phyloP scores from a whole-genome alignment of 495 filamentous ascomycete genomes.

The Lasiosphaeria hispida region DNA sequence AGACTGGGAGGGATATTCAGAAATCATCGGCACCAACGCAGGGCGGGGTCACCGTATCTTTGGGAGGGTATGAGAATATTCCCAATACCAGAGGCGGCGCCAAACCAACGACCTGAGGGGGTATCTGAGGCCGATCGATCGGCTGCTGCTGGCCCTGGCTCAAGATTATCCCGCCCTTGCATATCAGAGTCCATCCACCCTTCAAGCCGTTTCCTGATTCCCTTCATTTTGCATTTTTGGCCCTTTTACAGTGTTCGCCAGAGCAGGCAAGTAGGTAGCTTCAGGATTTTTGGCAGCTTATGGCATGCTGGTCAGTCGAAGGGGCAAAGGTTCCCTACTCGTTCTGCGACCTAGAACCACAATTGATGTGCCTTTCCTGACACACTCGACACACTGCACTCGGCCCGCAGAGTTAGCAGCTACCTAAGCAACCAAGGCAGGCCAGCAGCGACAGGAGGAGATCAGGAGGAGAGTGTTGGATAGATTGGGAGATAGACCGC shows the following conservation, averaged over 20 bases:
- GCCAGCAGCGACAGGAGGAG: no score
- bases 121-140: not conserved
- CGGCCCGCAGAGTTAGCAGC: conserved; percentile 1
- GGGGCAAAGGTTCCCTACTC: not conserved
- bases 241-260: no score
- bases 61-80: no score
- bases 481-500: no score
- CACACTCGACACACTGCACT: conserved; percentile 22
- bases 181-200: not conserved
- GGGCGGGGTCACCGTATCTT: no score
- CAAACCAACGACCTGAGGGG: not conserved
- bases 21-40: no score
- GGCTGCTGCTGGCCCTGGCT: not conserved
- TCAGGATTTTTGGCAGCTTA: no score
- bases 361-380: conserved; percentile 22
- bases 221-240: no score
- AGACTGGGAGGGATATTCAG: not conserved
- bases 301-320: not conserved
- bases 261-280: no score
- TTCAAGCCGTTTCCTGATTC: not conserved
- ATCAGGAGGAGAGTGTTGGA: not conserved
- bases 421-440: not conserved
- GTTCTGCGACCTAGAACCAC: conserved; percentile 10
- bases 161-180: conserved; percentile 1
- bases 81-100: no score